Base-by-base conservation (phyloP, 2,329 filamentous ascomycete genomes). In the Clonostachys rhizophaga region DNA sequence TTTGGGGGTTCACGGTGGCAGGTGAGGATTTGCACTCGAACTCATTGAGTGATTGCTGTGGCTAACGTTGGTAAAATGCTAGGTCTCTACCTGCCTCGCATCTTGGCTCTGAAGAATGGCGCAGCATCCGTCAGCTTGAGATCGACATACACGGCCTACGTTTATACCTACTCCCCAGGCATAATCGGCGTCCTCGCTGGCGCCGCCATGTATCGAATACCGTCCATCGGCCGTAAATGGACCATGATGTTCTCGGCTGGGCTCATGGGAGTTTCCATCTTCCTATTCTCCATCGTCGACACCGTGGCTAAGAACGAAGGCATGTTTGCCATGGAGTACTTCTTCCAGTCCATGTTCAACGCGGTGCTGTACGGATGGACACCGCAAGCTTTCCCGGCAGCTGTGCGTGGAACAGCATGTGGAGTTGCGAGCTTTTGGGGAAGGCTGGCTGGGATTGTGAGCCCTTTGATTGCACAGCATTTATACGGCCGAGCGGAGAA, bases 401-500 rank as follows among this genome's bases (percentile, higher is more conserved):
- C 77, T 0, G 67, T 76, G 41, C 66, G 78, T 1, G 79, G 77
- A 4, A 79, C 77, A 0, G 79, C 79, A 0, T 76, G 74, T 53
- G 79, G 80, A 0, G 50, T 81, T 12, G 76, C 78, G 3, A 76
- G 74, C 49, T 83, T 81, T 55, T 81, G 76, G 76, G 79, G 79
- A 2, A 60, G 79, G 3, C 46, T 83, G 20, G 79, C 79, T 52
- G 74, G 76, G 10, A 82, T 83, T 41, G 69, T 83, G 14, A 77
- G 75, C 36, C 79, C 79, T 0, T 55, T 82, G 36, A 77, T 79
- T 46, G 77, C 75, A 5, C 72, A 78, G 52, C 63, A 63, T 39
- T 42, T 73, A n/a, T 64, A 70, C 36, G 60, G 66, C 0, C 46
- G 54, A 30, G 54, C 57, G 61, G 47, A 43, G 0, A 58, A 51